Base-by-base conservation (phyloP, 23 red algal genomes). In the Gracilaria vermiculophylla region DNA sequence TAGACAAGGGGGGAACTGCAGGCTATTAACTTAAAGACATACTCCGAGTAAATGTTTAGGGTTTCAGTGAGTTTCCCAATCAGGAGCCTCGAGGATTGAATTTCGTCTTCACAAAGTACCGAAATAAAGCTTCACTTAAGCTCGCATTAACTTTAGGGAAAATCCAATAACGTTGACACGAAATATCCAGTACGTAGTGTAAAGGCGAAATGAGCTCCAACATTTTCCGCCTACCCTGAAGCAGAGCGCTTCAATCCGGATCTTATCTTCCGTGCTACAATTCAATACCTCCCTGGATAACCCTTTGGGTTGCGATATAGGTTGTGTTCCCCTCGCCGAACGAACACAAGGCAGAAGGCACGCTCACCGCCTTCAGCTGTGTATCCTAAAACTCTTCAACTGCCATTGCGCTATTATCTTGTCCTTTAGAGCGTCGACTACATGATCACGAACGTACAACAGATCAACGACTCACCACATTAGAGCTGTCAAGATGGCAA, bases 1-100 rank as follows among this genome's bases (percentile, higher is more conserved):
- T 79, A 3, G 78, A 71, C 9, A 89, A 85, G 32, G 52, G 44
- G 24, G 69, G 56, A 43, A 31, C 56, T 2, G 57, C 36, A 7
- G 67, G 67, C 25, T 45, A 73, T 47, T 47, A 29, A 48, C 47
- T 2, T 3, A 29, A 60, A 64, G 7, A 1, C 16, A 7, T 35
- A 24, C 14, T 0, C 10, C 28, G 15, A 16, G 29, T 31, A 8
- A 34, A 15, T 64, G 28, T 16, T 34, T 15, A 2, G 15, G 21
- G 29, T 13, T 35, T 64, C 35, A 21, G 55, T 58, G 58, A 64
- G 58, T 64, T 64, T 64, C 58, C 58, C 2, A 35, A 16, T 64
- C 28, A 5, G 58, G 58, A 64, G 35, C 58, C 5, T 36, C 17
- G 13, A 16, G 58, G 29, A 25, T 64, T 3, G 35, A 64, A 28